Percentiles rank a stretch among this genome's conserved stretches.
phyloP scores from a whole-genome alignment of 148 eudicot genomes.

The Bassia scoparia region DNA sequence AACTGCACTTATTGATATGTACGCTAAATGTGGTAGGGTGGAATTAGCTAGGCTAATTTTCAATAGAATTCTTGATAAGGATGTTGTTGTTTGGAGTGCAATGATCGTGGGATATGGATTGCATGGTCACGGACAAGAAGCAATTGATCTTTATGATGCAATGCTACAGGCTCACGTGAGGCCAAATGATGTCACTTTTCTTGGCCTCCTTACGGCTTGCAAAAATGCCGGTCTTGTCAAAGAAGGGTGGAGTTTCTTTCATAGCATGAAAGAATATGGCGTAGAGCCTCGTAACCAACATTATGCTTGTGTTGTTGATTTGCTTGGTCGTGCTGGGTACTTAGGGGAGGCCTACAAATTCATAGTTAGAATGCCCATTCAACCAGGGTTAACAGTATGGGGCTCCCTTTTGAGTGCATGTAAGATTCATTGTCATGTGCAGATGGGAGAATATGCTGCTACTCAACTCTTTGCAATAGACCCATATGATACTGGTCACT shows the following conservation, averaged over 20 bases:
- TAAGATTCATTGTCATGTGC: constrained; percentile 53
- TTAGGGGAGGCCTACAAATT: constrained; percentile 53
- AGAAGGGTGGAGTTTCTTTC: constrained; percentile 66
- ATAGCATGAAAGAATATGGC: constrained; percentile 50
- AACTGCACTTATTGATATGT: constrained; percentile 62
- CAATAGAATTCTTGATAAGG: constrained; percentile 36
- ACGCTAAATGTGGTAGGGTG: constrained; percentile 64
- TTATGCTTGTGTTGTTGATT: constrained; percentile 72
- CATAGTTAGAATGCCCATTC: constrained; percentile 51
- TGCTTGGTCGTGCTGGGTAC: constrained; percentile 66
- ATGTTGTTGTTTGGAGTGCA: constrained; percentile 71
- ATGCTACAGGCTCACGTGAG: constrained; percentile 42
- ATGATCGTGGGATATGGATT: constrained; percentile 72
- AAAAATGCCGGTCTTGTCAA: constrained; percentile 68
- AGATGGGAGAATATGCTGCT: constrained; percentile 66
- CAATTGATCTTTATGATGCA: constrained; percentile 48
- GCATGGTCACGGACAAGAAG: constrained; percentile 58
- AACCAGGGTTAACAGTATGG: constrained; percentile 59
- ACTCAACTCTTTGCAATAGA: constrained; percentile 49
- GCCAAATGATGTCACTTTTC: constrained; percentile 67
- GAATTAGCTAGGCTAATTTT: constrained; percentile 56
- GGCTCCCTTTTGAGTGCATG: constrained; percentile 71
- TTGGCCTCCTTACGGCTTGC: constrained; percentile 72
- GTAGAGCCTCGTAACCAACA: constrained; percentile 64
- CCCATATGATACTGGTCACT: constrained; percentile 49